Evolutionary conservation across 2,329 filamentous ascomycete species (phyloP), one percentile per base, ranked within the genome.

Genomic region (Leptographium lundbergii): DNA sequence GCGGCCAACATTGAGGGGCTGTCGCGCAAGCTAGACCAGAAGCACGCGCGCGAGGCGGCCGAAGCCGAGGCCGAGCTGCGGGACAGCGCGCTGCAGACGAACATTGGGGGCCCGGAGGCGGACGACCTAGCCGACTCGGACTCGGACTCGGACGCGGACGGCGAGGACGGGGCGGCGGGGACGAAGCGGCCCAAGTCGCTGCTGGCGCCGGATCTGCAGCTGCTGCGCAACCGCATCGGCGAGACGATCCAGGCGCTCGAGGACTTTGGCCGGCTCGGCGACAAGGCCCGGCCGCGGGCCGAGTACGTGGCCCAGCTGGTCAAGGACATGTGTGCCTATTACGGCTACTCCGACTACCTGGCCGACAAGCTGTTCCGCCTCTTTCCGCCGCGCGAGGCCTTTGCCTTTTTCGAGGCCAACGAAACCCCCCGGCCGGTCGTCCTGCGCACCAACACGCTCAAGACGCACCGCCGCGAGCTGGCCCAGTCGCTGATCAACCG

Each of bases 371-470:
- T 99, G 19, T 91, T 91, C 75, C 86, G 87, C 68, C 84, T 99
- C 7, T 97, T 99, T 75, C 85, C 91, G 1, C 89, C 94, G 0
- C 86, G 87, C 66, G 94, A 99, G 75, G 94, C 94, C 0, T 95
- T 97, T 66, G 91, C 91, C 58, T 99, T 99, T 75, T 97, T 99
- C 75, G 94, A 99, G 75, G 92, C 92, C 67, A 99, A 99, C 84
- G 94, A 99, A 91, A 66, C 65, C 89, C 32, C 91, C 17, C 85
- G 94, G 57, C 94, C 94, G 4, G 86, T 99, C 60, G 94, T 99
- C 64, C 95, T 99, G 70, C 86, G 94, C 68, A 97, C 94, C 63
- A 99, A 99, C 74, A 99, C 92, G 10, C 82, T 99, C 61, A 87
- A 90, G 66, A 86, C 83, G 45, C 81, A 85, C 69, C 78, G 84